Evolutionary conservation across 164 flowering plant genomes (phyloP), one percentile per base, ranked within the genome.

Genomic region (Vitis riparia): DNA sequence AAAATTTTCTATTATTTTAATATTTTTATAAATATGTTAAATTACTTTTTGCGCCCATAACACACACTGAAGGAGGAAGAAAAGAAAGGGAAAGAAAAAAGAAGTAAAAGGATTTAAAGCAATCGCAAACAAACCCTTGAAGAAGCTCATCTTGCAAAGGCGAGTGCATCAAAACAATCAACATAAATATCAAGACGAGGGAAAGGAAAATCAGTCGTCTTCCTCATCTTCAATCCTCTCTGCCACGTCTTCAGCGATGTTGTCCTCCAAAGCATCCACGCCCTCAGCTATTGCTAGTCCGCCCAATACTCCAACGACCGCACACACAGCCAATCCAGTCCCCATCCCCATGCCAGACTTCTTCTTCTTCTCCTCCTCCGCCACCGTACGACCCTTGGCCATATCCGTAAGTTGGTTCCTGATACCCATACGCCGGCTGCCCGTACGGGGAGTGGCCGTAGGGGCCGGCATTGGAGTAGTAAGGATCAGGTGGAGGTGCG

Each of bases 251-350:
- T 89, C 90, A 0, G 78, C 90, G 1, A 90, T 78, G 70, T 90
- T 68, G 66, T 90, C 87, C 83, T 92, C 92, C 73, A 87, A 69
- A 52, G 81, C 65, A 56, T 88, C 93, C 13, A 71, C 66, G 0
- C 96, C 96, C 76, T 87, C 96, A 59, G 82, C 87, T 17, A 92
- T 7, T 1, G 93, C 98, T 2, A 91, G 66, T 55, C 93, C 98
- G 64, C 94, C 98, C 71, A 92, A 63, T 11, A 67, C 78, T 14
- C 98, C 96, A 1, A 89, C 98, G 3, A 75, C 96, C 51, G 89
- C 91, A 3, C 94, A 97, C 73, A 92, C 89, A 11, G 96, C 97
- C 82, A 92, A 67, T 52, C 96, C 96, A 62, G 94, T 84, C 63
- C 97, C 98, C 92, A 81, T 48, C 53, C 75, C 70, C n/a, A 78